phyloP scores from a whole-genome alignment of 2,329 filamentous ascomycete genomes.

The Trichoderma guizhouense region DNA sequence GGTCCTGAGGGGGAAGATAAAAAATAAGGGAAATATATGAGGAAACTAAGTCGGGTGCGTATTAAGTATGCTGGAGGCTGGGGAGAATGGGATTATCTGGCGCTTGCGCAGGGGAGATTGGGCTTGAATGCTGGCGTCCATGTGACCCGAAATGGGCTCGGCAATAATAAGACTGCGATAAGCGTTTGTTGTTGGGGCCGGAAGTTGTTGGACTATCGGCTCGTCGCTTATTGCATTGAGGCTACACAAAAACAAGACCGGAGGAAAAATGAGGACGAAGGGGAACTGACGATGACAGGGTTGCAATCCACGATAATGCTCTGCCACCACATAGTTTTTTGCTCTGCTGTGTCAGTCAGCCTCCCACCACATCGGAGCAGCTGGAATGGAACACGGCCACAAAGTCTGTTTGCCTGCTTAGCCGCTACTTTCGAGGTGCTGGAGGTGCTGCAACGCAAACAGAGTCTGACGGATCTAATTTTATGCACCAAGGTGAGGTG shows the following conservation, averaged over 20 bases:
- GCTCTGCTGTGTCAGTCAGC: not conserved
- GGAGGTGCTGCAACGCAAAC: not conserved
- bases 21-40: not conserved
- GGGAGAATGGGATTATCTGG: not conserved
- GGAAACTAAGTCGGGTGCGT: too few relatives aligned
- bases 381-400: not conserved
- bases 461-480: conserved; percentile 1
- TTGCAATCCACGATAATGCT: not conserved
- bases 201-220: not conserved
- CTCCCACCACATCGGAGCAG: not conserved
- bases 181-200: not conserved
- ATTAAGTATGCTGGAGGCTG: too few relatives aligned
- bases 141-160: not conserved
- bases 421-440: not conserved
- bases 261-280: not conserved
- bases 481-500: conserved; percentile 15
- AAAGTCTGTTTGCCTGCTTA: not conserved
- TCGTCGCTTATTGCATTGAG: conserved; percentile 5
- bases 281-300: not conserved
- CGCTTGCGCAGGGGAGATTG: conserved; percentile 9
- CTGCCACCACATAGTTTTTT: not conserved
- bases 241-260: not conserved
- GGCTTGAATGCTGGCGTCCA: not conserved
- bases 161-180: not conserved
- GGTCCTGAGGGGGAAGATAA: not conserved